Evolutionary conservation across 768 basidiomycete species (phyloP).

Genomic region (Boletus sp.): DNA sequence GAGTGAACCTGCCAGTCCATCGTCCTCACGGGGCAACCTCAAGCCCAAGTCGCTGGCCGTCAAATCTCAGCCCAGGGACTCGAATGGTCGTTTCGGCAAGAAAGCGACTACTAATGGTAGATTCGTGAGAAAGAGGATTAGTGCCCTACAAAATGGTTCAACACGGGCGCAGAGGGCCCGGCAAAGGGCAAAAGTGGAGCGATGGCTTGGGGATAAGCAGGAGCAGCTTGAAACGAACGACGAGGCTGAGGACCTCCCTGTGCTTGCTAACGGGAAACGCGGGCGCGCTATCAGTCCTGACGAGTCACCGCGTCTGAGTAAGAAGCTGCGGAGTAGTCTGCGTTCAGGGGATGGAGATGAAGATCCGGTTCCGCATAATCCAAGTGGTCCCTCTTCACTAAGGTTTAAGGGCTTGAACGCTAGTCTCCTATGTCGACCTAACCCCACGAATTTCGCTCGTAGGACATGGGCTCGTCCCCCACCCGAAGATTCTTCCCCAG

Average conservation of each 20-base stretch:
- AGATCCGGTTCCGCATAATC: constrained; percentile 24
- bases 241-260: constrained; percentile 7
- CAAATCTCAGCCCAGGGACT: constrained; percentile 55
- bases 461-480: constrained; percentile 51
- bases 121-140: constrained; percentile 37
- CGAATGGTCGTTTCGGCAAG: constrained; percentile 66
- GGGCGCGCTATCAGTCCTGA: constrained; percentile 18
- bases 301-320: constrained; percentile 24
- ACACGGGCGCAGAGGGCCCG: constrained; percentile 40
- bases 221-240: constrained; percentile 12
- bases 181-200: constrained; percentile 41
- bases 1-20: constrained; percentile 23
- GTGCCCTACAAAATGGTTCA: constrained; percentile 20
- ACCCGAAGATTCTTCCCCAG: constrained; percentile 34
- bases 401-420: constrained; percentile 38
- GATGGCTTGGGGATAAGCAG: constrained; percentile 34
- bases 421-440: constrained; percentile 53
- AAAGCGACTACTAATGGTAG: constrained; percentile 49
- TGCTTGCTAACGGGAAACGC: constrained; percentile 25
- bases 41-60: constrained; percentile 44
- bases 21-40: constrained; percentile 21
- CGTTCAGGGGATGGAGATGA: constrained; percentile 27
- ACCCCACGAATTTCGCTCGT: constrained; percentile 57
- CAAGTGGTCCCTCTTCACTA: constrained; percentile 23
- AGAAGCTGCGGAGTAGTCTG: constrained; percentile 23